Evolutionary conservation across 2,329 filamentous ascomycete species (phyloP).

Genomic region (Monosporascus sp.): DNA sequence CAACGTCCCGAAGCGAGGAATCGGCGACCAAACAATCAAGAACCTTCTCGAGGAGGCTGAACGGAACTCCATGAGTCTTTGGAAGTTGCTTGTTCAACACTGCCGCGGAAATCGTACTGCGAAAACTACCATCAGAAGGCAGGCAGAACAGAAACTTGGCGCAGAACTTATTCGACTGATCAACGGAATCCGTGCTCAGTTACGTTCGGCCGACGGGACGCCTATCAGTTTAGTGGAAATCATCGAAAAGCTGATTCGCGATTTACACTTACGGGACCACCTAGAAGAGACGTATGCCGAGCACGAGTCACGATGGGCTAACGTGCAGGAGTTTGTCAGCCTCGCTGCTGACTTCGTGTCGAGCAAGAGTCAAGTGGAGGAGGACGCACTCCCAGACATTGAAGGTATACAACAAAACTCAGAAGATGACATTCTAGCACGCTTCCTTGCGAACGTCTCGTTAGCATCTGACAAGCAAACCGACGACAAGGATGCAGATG

Average conservation of each 20-base stretch:
- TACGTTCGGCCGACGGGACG: slow-evolving; percentile 22
- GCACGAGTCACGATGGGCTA: slow-evolving; percentile 75
- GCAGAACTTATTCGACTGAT: slow-evolving; percentile 42
- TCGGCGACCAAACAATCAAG: slow-evolving; percentile 76
- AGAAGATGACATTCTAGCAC: slow-evolving; percentile 59
- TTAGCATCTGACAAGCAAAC: slow-evolving; percentile 75
- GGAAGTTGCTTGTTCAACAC: slow-evolving; percentile 61
- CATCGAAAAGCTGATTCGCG: slow-evolving; percentile 51
- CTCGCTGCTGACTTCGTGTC: slow-evolving; percentile 68
- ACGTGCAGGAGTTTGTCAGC: slow-evolving; percentile 79
- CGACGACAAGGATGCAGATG: slow-evolving; percentile 50
- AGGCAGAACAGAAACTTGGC: slow-evolving; percentile 48
- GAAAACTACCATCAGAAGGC: slow-evolving; percentile 43
- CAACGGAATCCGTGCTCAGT: slow-evolving; percentile 29
- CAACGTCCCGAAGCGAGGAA: slow-evolving; percentile 74
- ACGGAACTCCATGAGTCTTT: slow-evolving; percentile 61
- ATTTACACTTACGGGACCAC: slow-evolving; percentile 68
- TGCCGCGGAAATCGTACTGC: slow-evolving; percentile 43
- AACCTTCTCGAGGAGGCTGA: slow-evolving; percentile 73
- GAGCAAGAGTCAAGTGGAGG: slow-evolving; percentile 36
- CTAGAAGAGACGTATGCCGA: slow-evolving; percentile 65
- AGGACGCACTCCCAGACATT: slow-evolving; percentile 59
- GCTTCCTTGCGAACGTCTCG: slow-evolving; percentile 84
- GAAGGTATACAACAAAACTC: slow-evolving; percentile 65
- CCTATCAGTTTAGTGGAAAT: slow-evolving; percentile 39